Evolutionary conservation across 805 yeast genomes (phyloP), one percentile per base, ranked within the genome.

Genomic region (Kazachstania africana): DNA sequence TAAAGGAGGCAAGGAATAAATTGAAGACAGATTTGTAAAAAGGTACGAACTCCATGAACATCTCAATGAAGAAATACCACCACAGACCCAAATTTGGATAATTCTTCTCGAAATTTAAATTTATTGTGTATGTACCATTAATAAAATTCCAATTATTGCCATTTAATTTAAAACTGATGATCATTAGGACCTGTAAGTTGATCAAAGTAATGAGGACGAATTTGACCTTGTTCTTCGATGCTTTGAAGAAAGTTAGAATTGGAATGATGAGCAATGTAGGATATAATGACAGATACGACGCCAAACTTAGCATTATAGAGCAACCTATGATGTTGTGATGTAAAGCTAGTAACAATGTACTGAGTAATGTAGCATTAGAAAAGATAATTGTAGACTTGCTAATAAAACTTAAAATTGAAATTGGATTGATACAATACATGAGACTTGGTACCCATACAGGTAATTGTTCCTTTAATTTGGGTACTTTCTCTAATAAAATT

Each of bases 1-100:
- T 64, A 51, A 81, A 80, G 2, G 77, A 59, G 13, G 74, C 62
- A 12, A 75, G 57, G 56, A 76, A 84, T 28, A 87, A 47, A 47
- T 85, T 87, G 72, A 87, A 91, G 14, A 85, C 77, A 8, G 84
- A 75, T 24, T 77, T 60, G 63, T 81, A 91, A 48, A 91, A 85
- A 14, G 82, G 75, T 18, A 78, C 68, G 65, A 88, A 91, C 50
- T 75, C 80, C 34, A 79, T 91, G 58, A 91, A 91, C 73, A 91
- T 81, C 56, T 91, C 98, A 26, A 88, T 80, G 63, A 91, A 91
- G 46, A 87, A 75, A 60, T 91, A 91, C 99, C 99, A 91, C 99
- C 99, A 91, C 14, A 91, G 62, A 1, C 98, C 98, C 42, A 91
- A 55, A 56, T 91, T 91, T 17, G 98, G 98, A 4, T 76, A 66